Base-by-base conservation (phyloP, 352 stramenopile species). In the Nannochloropsis limnetica region DNA sequence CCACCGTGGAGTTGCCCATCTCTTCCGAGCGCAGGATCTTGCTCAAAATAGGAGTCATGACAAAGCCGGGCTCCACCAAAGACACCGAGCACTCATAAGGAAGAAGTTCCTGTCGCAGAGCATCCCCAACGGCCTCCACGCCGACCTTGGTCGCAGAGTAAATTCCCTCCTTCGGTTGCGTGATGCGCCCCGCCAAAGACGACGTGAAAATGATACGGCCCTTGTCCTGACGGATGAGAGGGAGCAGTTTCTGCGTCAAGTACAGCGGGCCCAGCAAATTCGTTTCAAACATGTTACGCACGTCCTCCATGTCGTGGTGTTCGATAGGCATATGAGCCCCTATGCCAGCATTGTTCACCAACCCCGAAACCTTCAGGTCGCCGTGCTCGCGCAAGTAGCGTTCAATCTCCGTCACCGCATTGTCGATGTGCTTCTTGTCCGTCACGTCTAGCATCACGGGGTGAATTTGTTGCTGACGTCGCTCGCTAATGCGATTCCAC, bases 151-250 rank as follows among this genome's bases (percentile, higher is more conserved):
- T 74, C n/a, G 61, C 61, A 15, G 61, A 74, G 20, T 74, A 74
- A 31, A 74, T 74, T 22, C 61, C 61, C n/a, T 74, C 61, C 61
- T 74, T 74, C 8, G 61, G 61, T 28, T 74, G 61, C 61, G 61
- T 74, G n/a, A 74, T 74, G 61, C 61, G 61, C 61, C 61, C 61
- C n/a, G 61, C 61, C n/a, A 74, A 15, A 8, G 61, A 74, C n/a
- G 61, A 74, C 8, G 61, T 74, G 8, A 74, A 74, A 29, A 74
- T 29, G 25, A 74, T 27, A 29, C 61, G 61, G 8, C 61, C 61
- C n/a, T 74, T 74, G 61, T 74, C 61, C 4, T 20, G 61, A 27
- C 61, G 61, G 61, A 74, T 74, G 25, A 74, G 3, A 9, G 61
- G 61, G 22, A 74, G 61, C 25, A 74, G 61, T 74, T 74, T 74